A percentile compares a stretch with the other conserved stretches of the same genome.
These are phyloP conservation scores for Starmera quercuum DNA, from an alignment of 805 yeast genomes.

Conservation along the genomic window DNA sequence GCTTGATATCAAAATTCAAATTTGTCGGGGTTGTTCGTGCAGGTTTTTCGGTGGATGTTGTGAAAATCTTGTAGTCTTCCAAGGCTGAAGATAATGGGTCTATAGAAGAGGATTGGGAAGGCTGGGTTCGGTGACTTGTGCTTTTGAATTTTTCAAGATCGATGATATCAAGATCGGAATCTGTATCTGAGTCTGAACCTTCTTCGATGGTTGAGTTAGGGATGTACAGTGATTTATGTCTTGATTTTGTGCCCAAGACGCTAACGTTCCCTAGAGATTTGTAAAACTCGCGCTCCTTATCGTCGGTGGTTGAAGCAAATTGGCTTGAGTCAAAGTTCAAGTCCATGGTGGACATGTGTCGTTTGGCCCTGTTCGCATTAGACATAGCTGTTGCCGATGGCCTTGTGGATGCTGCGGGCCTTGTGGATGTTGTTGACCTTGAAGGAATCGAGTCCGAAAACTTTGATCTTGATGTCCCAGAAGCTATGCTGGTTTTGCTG, in stretches of 20 bases:
- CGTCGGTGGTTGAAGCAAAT: constrained; percentile 7
- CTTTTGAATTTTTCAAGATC: neutral
- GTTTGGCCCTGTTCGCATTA: constrained; percentile 2
- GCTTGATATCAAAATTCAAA: neutral
- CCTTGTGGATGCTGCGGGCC: neutral
- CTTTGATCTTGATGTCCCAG: too few relatives aligned
- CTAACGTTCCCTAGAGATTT: neutral
- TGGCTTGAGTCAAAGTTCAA: constrained; percentile 1
- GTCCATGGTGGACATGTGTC: constrained; percentile 9
- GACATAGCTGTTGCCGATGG: neutral
- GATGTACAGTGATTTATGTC: constrained; percentile 1
- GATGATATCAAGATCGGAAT: neutral
- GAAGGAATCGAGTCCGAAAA: too few relatives aligned
- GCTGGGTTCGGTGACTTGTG: neutral
- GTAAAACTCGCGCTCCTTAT: constrained; percentile 17
- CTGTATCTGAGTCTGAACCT: neutral
- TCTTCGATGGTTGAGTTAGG: constrained; percentile 1
- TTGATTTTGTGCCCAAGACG: neutral
- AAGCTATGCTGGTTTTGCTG: neutral
- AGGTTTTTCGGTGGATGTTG: constrained; percentile 3
- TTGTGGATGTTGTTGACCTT: neutral
- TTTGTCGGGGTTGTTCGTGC: neutral
- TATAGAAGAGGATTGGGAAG: neutral
- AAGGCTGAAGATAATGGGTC: constrained; percentile 10
- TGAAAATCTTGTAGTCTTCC: constrained; percentile 16